Conservation (phyloP, 1,139 yeast species). For the Diutina mesorugosa region DNA sequence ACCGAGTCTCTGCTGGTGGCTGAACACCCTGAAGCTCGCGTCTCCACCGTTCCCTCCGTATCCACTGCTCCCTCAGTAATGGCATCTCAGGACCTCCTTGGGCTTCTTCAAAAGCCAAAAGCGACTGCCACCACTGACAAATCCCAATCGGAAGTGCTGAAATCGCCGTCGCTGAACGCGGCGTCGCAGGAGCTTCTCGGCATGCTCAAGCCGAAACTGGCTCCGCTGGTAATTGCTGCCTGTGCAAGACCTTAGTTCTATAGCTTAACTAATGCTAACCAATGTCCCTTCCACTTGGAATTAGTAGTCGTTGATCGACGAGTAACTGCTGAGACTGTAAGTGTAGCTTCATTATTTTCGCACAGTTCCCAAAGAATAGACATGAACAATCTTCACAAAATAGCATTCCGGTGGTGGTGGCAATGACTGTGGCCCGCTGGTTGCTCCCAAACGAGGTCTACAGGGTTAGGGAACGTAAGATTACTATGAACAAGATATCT, state of each 20-base stretch:
- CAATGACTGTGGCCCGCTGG: too few species aligned
- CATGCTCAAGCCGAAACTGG: not conserved
- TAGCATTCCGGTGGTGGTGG: too few species aligned
- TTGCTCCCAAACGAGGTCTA: too few species aligned
- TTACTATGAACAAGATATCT: too few species aligned
- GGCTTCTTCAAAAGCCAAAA: not conserved
- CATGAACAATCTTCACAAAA: too few species aligned
- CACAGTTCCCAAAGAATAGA: too few species aligned
- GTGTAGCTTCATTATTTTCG: too few species aligned
- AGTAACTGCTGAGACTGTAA: too few species aligned
- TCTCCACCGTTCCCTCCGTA: not conserved
- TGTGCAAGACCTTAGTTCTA: constrained; percentile 9
- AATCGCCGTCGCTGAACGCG: not conserved
- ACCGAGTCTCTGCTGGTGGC: not conserved
- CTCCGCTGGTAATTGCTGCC: not conserved
- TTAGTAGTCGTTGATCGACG: too few species aligned
- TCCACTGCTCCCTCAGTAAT: not conserved
- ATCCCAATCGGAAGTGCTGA: not conserved
- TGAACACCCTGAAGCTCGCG: not conserved
- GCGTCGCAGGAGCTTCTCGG: not conserved
- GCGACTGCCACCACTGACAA: not conserved
- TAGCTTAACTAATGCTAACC: too few species aligned
- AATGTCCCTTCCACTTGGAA: too few species aligned
- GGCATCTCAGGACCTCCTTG: constrained; percentile 1
- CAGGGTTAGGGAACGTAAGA: too few species aligned